Evolutionary conservation across 2,329 filamentous ascomycete genomes (phyloP).

Genomic region (Cladosporium velox): DNA sequence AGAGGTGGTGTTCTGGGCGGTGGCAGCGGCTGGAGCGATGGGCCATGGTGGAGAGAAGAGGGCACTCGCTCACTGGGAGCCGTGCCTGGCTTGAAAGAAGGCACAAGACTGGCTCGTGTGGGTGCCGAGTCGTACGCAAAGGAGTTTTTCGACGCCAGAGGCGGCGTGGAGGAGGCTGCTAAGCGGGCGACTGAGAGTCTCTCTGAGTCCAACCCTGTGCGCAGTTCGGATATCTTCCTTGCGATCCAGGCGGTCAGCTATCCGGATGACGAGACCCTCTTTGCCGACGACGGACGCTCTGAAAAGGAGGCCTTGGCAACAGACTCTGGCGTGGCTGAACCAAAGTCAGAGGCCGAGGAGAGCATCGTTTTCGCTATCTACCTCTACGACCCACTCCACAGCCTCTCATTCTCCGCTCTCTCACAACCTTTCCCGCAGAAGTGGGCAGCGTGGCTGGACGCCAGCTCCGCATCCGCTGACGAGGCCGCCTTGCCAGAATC

Average conservation of each 20-base stretch:
- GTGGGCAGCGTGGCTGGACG: constrained; percentile 92
- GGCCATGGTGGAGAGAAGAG: constrained; percentile 87
- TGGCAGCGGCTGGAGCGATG: constrained; percentile 79
- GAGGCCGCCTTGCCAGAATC: constrained; percentile 68
- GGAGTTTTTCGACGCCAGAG: constrained; percentile 78
- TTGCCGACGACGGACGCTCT: constrained; percentile 54
- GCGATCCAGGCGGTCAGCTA: constrained; percentile 85
- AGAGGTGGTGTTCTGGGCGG: constrained; percentile 48
- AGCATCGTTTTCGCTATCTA: constrained; percentile 75
- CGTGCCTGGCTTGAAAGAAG: constrained; percentile 79
- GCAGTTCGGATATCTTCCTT: constrained; percentile 92
- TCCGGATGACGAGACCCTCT: constrained; percentile 65
- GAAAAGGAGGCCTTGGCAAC: constrained; percentile 52
- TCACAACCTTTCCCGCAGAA: constrained; percentile 80
- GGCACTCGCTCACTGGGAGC: constrained; percentile 72
- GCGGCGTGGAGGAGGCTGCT: constrained; percentile 78
- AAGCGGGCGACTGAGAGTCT: constrained; percentile 76
- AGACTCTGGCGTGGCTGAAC: constrained; percentile 50
- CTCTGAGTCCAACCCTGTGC: constrained; percentile 82
- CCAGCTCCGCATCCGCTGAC: constrained; percentile 48
- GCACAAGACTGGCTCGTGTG: constrained; percentile 86
- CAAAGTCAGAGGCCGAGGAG: constrained; percentile 56
- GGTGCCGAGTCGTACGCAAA: constrained; percentile 83
- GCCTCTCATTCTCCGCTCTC: constrained; percentile 80
- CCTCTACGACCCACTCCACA: constrained; percentile 84